phyloP scores from a whole-genome alignment of 257 asterid genomes.

The Fraxinus quadrangulata region DNA sequence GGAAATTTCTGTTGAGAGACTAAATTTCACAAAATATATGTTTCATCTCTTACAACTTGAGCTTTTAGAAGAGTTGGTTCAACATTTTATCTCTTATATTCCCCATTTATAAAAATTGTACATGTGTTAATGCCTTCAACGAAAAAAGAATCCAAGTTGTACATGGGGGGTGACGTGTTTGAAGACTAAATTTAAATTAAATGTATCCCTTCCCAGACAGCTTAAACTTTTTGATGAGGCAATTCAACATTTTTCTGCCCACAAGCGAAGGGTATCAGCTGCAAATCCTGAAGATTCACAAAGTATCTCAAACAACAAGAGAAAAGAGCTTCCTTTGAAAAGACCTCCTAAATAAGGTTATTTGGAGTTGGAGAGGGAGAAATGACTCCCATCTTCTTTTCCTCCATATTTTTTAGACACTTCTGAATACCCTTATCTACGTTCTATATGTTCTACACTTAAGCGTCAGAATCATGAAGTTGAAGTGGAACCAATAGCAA shows the following conservation, averaged over 20 bases:
- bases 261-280: not conserved
- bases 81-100: not conserved
- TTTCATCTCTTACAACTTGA: not conserved
- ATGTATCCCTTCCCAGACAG: not conserved
- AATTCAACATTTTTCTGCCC: not conserved
- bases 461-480: not conserved
- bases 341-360: not conserved
- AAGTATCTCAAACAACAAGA: not conserved
- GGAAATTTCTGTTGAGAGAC: not conserved
- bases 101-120: too few relatives aligned
- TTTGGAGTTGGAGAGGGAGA: not conserved
- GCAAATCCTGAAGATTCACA: not conserved
- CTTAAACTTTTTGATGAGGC: not conserved
- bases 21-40: not conserved
- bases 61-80: not conserved
- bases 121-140: too few relatives aligned
- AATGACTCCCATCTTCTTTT: not conserved
- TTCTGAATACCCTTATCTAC: not conserved
- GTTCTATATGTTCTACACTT: not conserved
- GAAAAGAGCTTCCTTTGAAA: not conserved
- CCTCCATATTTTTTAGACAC: not conserved
- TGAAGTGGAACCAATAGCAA: not conserved
- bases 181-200: too few relatives aligned
- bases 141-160: not conserved
- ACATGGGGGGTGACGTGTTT: not conserved